Conservation (phyloP, 768 basidiomycete genomes). For the Amanita molliuscula region DNA sequence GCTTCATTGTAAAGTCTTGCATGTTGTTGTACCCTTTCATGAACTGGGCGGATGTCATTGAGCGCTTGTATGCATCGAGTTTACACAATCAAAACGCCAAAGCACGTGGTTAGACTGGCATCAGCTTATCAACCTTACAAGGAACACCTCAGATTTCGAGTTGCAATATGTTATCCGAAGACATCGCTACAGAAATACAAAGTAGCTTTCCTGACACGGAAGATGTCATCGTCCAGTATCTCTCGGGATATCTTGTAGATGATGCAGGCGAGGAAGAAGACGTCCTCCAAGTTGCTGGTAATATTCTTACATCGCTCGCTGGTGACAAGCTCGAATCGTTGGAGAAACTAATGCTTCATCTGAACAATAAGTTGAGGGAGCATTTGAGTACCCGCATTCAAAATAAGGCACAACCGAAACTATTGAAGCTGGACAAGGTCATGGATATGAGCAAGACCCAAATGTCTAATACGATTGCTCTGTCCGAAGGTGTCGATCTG, state of each 20-base stretch:
- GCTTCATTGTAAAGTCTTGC: not conserved
- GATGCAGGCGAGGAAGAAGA: slow-evolving; percentile 87
- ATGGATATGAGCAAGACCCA: slow-evolving; percentile 81
- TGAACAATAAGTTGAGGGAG: slow-evolving; percentile 55
- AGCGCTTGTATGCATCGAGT: no score
- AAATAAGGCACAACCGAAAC: slow-evolving; percentile 50
- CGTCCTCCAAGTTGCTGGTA: slow-evolving; percentile 64
- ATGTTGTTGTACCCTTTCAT: not conserved
- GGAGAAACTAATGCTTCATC: slow-evolving; percentile 54
- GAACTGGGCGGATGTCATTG: not conserved
- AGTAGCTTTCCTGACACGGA: slow-evolving; percentile 64
- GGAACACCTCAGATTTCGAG: no score
- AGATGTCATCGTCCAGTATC: slow-evolving; percentile 78
- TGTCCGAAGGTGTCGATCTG: slow-evolving; percentile 78
- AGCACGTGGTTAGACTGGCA: no score
- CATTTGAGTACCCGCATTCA: slow-evolving; percentile 49
- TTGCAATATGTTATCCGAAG: slow-evolving; percentile 49
- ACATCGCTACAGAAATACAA: slow-evolving; percentile 75
- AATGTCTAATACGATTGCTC: slow-evolving; percentile 70
- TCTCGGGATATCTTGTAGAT: slow-evolving; percentile 81
- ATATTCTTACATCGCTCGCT: slow-evolving; percentile 70
- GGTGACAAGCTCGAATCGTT: slow-evolving; percentile 48
- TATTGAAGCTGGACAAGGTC: slow-evolving; percentile 74
- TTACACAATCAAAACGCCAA: no score
- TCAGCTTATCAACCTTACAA: no score